These are phyloP conservation scores for Diutina rugosa DNA, from an alignment of 1,139 yeast species.

Conservation along the genomic window DNA sequence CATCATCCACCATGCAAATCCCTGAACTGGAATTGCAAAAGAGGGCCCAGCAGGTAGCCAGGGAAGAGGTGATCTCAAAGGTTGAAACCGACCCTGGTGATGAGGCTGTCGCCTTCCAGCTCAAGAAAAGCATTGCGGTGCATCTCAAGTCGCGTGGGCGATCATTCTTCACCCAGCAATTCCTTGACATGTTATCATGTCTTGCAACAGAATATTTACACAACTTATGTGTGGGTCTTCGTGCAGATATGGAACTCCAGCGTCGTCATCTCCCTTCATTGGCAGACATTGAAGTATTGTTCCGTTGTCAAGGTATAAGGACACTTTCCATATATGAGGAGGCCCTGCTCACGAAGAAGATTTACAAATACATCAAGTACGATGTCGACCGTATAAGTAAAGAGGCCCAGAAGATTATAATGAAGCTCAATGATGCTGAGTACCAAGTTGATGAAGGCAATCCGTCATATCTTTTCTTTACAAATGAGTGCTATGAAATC, in stretches of 20 bases:
- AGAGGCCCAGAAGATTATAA: conserved; percentile 5
- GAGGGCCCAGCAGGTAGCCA: neutral
- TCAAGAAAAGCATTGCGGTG: neutral
- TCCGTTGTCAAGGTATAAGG: conserved; percentile 32
- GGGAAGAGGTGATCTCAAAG: neutral
- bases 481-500: conserved; percentile 36
- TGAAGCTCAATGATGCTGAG: conserved; percentile 6
- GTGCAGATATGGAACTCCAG: conserved; percentile 50
- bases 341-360: conserved; percentile 4
- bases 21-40: neutral
- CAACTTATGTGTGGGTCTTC: conserved; percentile 32
- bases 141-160: conserved; percentile 1
- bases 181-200: conserved; percentile 32
- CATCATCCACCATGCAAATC: neutral
- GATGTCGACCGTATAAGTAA: conserved; percentile 2
- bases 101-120: neutral
- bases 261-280: conserved; percentile 49
- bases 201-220: conserved; percentile 40
- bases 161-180: conserved; percentile 24
- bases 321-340: conserved; percentile 31
- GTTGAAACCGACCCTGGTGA: neutral
- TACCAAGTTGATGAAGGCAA: conserved; percentile 11
- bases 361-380: neutral
- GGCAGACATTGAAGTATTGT: conserved; percentile 40
- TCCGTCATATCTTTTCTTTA: conserved; percentile 27